Percentiles rank a stretch among this genome's conserved stretches.
These are phyloP conservation scores for Coprinellus aureogranulatus DNA, from an alignment of 768 basidiomycete genomes.

Conservation along the genomic window DNA sequence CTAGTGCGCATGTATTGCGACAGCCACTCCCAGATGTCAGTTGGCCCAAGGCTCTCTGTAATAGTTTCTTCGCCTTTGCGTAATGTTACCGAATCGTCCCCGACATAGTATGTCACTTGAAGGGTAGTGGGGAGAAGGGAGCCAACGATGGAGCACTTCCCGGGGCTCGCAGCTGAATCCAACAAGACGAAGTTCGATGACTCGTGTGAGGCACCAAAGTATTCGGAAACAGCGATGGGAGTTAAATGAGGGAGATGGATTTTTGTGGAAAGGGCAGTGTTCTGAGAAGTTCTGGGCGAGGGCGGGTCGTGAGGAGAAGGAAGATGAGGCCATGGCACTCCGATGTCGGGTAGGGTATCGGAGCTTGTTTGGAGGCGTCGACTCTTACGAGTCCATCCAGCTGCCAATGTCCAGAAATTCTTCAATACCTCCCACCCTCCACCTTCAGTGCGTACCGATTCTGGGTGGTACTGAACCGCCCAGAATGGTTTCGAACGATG, in stretches of 20 bases:
- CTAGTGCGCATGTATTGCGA: constrained; percentile 61
- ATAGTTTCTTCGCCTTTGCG: constrained; percentile 32
- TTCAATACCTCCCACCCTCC: constrained; percentile 65
- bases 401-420: constrained; percentile 75
- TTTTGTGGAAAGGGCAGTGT: constrained; percentile 29
- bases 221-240: constrained; percentile 53
- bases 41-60: constrained; percentile 43
- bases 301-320: constrained; percentile 22
- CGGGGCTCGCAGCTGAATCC: constrained; percentile 75
- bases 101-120: constrained; percentile 56
- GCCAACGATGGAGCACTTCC: constrained; percentile 71
- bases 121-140: constrained; percentile 52
- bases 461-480: constrained; percentile 90
- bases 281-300: constrained; percentile 15
- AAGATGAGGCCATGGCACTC: constrained; percentile 58
- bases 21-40: constrained; percentile 74
- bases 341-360: constrained; percentile 34
- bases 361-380: constrained; percentile 45
- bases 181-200: constrained; percentile 64
- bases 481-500: constrained; percentile 71
- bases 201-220: constrained; percentile 59
- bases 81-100: constrained; percentile 48
- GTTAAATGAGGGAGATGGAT: constrained; percentile 44
- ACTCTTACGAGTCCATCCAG: constrained; percentile 48
- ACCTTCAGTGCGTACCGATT: constrained; percentile 70